Percentiles rank a stretch among this genome's conserved stretches.
Conservation (phyloP, 176 grass and related monocot species). For the Thinopyrum elongatum region DNA sequence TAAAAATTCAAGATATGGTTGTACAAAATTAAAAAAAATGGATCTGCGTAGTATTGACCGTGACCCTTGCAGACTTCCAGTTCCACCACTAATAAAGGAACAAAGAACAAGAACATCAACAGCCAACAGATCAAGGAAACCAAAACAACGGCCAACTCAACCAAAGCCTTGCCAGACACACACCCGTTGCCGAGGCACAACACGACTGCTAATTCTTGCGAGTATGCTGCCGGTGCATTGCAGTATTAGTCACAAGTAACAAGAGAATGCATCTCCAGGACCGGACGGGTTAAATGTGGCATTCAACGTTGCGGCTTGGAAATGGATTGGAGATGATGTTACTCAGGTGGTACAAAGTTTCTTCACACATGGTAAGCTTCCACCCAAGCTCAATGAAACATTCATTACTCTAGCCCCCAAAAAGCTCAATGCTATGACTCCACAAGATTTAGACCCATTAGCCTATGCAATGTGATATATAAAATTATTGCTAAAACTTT, state of each 20-base stretch:
- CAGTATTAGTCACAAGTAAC: background rate
- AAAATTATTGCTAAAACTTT: background rate
- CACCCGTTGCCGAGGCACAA: background rate
- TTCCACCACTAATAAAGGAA: background rate
- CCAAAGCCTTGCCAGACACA: background rate
- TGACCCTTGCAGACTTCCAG: background rate
- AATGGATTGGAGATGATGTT: background rate
- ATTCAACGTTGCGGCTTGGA: background rate
- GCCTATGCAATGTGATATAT: background rate
- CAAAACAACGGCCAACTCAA: background rate
- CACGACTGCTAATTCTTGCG: background rate
- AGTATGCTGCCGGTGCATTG: background rate
- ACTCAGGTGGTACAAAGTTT: background rate
- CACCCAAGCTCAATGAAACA: background rate
- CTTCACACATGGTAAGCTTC: background rate
- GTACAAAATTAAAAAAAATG: too few relatives aligned
- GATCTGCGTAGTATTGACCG: too few relatives aligned
- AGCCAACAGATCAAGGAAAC: background rate
- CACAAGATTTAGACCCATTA: background rate
- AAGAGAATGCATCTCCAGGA: background rate
- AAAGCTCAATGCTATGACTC: fast-evolving
- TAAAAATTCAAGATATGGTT: too few relatives aligned
- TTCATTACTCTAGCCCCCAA: background rate
- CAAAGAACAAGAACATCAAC: background rate
- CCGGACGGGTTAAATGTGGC: background rate